A percentile compares a stretch with the other conserved stretches of the same genome.
Conservation (phyloP, 257 asterid genomes). For the Solanum tarapatanum region DNA sequence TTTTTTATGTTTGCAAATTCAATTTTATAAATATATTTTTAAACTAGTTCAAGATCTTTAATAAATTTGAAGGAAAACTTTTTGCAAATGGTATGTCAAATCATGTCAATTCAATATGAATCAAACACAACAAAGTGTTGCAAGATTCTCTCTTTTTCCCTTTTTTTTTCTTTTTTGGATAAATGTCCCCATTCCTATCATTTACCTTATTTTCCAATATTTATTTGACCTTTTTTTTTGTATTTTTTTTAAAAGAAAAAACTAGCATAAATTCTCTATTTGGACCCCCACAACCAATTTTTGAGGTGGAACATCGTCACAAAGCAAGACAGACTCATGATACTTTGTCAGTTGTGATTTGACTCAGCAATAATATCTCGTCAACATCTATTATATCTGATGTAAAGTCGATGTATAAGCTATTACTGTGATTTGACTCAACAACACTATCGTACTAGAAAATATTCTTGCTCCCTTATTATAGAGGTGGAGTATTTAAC, state of each 20-base stretch:
- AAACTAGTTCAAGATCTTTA: background rate
- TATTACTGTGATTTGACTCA: background rate
- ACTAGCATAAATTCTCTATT: background rate
- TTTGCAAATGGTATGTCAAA: background rate
- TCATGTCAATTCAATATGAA: background rate
- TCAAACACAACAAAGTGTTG: background rate
- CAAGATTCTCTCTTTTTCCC: background rate
- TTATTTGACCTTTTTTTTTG: background rate
- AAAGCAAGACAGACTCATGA: background rate
- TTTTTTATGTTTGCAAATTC: background rate
- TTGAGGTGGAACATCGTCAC: background rate
- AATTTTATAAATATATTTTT: background rate
- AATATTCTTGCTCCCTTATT: background rate
- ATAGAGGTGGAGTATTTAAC: background rate
- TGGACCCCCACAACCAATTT: background rate
- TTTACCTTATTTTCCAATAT: background rate
- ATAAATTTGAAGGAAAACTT: background rate
- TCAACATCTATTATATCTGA: background rate
- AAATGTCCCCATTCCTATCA: background rate
- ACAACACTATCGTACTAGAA: background rate
- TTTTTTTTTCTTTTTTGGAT: background rate
- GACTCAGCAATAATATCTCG: background rate
- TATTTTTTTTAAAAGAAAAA: too few relatives aligned
- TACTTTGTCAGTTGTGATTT: background rate
- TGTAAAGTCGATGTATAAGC: background rate